Evolutionary conservation across 2,329 filamentous ascomycete species (phyloP), one percentile per base, ranked within the genome.

Genomic region (Fusarium longipes): DNA sequence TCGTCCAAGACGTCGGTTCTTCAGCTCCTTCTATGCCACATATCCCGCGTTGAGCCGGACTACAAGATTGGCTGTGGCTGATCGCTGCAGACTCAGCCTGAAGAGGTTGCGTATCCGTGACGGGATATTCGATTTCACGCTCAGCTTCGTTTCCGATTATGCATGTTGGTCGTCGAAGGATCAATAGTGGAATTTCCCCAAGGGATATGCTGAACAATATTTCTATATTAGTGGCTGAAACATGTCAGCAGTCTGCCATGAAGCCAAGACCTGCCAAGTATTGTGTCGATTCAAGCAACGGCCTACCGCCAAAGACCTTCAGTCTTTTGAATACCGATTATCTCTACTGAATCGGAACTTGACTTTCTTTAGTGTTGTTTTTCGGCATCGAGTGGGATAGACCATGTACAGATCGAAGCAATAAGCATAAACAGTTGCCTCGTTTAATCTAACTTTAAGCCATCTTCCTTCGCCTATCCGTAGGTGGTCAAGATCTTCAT

Each of bases 201-300:
- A n/a, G n/a, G n/a, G n/a, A n/a, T 14, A n/a, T 22, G 32, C 53
- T 47, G 57, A 48, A 18, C 4, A 33, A 24, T 49, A 6, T 60
- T 42, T 47, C 22, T 43, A 27, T 15, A 11, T 47, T 27, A 50
- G 39, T 67, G 63, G 47, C 47, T 64, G 42, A 63, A 36, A 67
- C 51, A 44, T 30, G 50, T 47, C 51, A 63, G 47, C 24, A 36
- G 30, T 18, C 24, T 33, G 25, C 32, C 38, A 32, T 36, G 32
- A 36, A 35, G 29, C 25, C 36, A 25, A 32, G 29, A 20, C 42
- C 17, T 48, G 12, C 6, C 9, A 14, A 47, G n/a, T 48, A 3
- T 18, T 6, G 22, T 11, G 17, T 14, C 18, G 2, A 9, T 43
- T n/a, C 4, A 18, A 29, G 24, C 17, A 27, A n/a, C 9, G 7